These are phyloP conservation scores for Fusarium piperis DNA, from an alignment of 2,329 filamentous ascomycete genomes.

Conservation along the genomic window DNA sequence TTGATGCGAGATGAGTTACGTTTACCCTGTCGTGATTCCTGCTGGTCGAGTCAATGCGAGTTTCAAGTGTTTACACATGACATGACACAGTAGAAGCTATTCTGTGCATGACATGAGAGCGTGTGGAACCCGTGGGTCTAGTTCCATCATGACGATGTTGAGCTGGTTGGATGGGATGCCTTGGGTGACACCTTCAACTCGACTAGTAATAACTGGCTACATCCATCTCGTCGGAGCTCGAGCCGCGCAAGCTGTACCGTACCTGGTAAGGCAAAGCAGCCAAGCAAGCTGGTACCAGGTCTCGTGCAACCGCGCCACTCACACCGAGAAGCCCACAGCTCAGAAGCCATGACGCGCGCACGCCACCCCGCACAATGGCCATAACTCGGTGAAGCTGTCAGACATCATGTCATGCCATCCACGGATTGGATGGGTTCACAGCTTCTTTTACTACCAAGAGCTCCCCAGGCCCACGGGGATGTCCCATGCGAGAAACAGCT, in stretches of 20 bases:
- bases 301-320: constrained; percentile 37
- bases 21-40: neutral
- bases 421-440: neutral
- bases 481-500: neutral
- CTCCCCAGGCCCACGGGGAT: neutral
- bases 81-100: neutral
- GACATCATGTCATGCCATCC: constrained; percentile 4
- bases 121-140: constrained; percentile 14
- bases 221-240: neutral
- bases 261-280: neutral
- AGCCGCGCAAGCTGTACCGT: neutral
- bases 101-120: neutral
- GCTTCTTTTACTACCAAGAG: neutral
- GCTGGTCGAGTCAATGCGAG: neutral
- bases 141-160: constrained; percentile 10
- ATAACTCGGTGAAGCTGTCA: constrained; percentile 26
- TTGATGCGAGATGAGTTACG: neutral
- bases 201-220: neutral
- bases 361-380: constrained; percentile 28
- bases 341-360: constrained; percentile 23
- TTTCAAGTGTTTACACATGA: constrained; percentile 4
- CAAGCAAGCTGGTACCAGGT: neutral
- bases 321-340: constrained; percentile 11
- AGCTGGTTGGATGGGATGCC: neutral
- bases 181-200: neutral